These are phyloP conservation scores for Acorus gramineus DNA, from an alignment of 106 monocot genomes.

Conservation along the genomic window DNA sequence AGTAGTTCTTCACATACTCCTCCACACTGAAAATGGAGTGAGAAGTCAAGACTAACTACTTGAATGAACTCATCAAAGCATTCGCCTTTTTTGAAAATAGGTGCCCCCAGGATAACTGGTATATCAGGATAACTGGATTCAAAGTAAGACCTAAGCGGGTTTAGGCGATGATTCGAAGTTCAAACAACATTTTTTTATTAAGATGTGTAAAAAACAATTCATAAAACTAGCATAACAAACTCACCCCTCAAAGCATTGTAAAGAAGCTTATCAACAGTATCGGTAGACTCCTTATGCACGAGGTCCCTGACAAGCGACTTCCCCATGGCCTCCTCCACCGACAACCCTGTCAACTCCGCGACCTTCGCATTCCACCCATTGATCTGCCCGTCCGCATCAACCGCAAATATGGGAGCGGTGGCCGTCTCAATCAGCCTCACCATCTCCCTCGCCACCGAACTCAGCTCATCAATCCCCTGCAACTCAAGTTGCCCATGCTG, in stretches of 20 bases:
- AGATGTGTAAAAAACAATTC: neutral
- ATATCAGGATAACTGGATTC: too few species aligned
- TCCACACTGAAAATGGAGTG: too few species aligned
- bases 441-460: conserved; percentile 90
- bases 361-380: conserved; percentile 96
- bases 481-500: conserved; percentile 49
- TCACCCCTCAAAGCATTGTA: conserved; percentile 57
- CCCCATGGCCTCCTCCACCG: conserved; percentile 83
- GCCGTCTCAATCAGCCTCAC: conserved; percentile 95
- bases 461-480: conserved; percentile 86
- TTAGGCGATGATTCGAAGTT: too few species aligned
- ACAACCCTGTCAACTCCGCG: conserved; percentile 68
- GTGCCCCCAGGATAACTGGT: too few species aligned
- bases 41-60: too few species aligned
- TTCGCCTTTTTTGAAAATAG: too few species aligned
- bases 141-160: too few species aligned
- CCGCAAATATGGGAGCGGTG: conserved; percentile 80
- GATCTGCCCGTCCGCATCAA: conserved; percentile 59
- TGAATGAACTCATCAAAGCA: too few species aligned
- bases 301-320: conserved; percentile 80
- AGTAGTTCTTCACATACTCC: too few species aligned
- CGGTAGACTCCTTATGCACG: conserved; percentile 64
- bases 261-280: conserved; percentile 58
- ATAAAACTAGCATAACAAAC: neutral
- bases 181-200: too few species aligned